A percentile compares a stretch with the other conserved stretches of the same genome.
phyloP scores from a whole-genome alignment of 2,329 filamentous ascomycete genomes.

The Sclerotinia trifoliorum region DNA sequence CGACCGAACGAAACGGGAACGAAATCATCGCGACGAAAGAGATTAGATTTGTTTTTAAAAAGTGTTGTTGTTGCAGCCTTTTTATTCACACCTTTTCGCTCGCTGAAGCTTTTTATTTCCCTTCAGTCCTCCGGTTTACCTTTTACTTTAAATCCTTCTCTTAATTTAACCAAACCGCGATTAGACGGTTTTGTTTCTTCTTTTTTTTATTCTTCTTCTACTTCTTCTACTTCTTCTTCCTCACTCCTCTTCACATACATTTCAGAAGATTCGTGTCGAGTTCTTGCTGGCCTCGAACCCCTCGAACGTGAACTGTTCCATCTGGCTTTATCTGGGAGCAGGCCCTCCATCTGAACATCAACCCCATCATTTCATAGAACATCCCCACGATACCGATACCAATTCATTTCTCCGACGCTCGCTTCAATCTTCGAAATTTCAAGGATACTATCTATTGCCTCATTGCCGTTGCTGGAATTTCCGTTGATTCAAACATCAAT shows the following conservation, averaged over 20 bases:
- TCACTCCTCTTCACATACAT: not conserved
- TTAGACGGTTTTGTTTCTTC: constrained; percentile 3
- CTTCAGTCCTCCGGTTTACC: not conserved
- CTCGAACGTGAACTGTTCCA: constrained; percentile 41
- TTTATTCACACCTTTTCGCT: not conserved
- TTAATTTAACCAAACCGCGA: constrained; percentile 7
- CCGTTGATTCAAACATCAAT: constrained; percentile 24
- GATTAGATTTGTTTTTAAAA: constrained; percentile 1
- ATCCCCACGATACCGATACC: constrained; percentile 26
- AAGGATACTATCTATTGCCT: constrained; percentile 37
- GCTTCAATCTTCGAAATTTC: constrained; percentile 31
- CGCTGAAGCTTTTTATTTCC: not conserved
- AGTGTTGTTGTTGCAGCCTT: not conserved
- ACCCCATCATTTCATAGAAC: constrained; percentile 20
- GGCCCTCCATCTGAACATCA: constrained; percentile 33
- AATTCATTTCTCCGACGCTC: constrained; percentile 30
- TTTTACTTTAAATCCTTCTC: constrained; percentile 3
- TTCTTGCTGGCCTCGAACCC: constrained; percentile 41
- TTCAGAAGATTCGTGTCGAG: constrained; percentile 27
- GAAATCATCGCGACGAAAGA: not conserved
- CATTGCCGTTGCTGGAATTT: constrained; percentile 35
- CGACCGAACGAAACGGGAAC: constrained; percentile 3
- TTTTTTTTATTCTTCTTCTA: not conserved
- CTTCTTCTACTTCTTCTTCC: not conserved
- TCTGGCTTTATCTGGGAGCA: constrained; percentile 39